phyloP scores from a whole-genome alignment of 495 filamentous ascomycete species.

The Penicillium lagena region DNA sequence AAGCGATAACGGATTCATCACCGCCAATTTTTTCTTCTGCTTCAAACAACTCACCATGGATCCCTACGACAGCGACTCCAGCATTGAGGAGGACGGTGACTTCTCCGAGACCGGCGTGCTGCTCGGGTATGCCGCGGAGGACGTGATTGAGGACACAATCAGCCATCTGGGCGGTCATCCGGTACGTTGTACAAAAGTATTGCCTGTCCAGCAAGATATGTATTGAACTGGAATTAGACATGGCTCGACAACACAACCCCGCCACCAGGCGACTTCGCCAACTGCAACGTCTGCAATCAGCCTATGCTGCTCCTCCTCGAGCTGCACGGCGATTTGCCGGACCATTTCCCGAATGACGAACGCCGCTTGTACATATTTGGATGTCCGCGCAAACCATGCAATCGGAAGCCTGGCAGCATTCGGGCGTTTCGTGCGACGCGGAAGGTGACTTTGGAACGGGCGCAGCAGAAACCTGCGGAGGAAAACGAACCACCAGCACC shows the following conservation, averaged over 20 bases:
- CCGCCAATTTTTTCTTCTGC: constrained; percentile 18
- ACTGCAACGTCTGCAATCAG: constrained; percentile 83
- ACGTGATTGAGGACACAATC: constrained; percentile 75
- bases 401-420: constrained; percentile 74
- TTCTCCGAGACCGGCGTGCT: constrained; percentile 85
- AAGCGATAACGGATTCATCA: constrained; percentile 18
- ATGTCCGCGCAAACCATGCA: constrained; percentile 73
- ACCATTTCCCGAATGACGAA: constrained; percentile 78
- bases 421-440: constrained; percentile 62
- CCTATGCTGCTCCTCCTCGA: constrained; percentile 82
- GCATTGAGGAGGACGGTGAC: constrained; percentile 58
- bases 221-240: constrained; percentile 42
- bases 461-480: constrained; percentile 18
- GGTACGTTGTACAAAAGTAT: constrained; percentile 44
- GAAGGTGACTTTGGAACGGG: constrained; percentile 23
- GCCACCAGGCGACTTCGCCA: constrained; percentile 72
- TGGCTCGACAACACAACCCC: constrained; percentile 67
- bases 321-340: constrained; percentile 84
- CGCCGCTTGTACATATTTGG: constrained; percentile 77
- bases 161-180: constrained; percentile 84
- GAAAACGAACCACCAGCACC: constrained; percentile 27
- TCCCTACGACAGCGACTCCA: constrained; percentile 73
- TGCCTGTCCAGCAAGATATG: neutral
- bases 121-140: constrained; percentile 81
- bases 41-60: constrained; percentile 50